phyloP scores from a whole-genome alignment of 208 protist species.

The Acanthamoeba culbertsoni region DNA sequence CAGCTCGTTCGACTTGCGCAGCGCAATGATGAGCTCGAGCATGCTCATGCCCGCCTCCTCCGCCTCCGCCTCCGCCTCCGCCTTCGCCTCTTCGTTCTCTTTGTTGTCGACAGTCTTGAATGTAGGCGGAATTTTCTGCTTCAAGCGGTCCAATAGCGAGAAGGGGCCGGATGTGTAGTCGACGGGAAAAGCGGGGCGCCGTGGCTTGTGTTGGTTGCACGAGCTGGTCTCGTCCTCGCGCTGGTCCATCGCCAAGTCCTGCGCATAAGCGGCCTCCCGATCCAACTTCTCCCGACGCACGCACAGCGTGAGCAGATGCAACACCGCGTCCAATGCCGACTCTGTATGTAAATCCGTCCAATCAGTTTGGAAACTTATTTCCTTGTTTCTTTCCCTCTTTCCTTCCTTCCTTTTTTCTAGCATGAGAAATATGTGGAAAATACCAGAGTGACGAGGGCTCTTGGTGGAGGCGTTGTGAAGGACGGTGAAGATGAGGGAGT shows the following conservation, averaged over 20 bases:
- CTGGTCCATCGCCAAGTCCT: background rate
- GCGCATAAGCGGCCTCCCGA: background rate
- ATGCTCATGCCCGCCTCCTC: background rate
- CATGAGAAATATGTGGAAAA: no score
- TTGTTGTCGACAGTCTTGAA: no score
- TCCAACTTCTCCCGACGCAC: background rate
- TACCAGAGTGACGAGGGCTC: background rate
- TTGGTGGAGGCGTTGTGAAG: background rate
- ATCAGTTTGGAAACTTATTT: no score
- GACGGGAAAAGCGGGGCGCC: background rate
- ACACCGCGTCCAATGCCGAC: background rate
- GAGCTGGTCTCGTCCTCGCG: background rate
- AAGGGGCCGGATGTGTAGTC: background rate
- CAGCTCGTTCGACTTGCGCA: constrained; percentile 1
- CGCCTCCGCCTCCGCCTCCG: background rate
- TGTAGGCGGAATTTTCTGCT: background rate
- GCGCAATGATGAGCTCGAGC: background rate
- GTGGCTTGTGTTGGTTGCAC: background rate
- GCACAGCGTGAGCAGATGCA: constrained; percentile 10
- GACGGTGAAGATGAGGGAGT: background rate
- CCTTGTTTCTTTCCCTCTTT: no score
- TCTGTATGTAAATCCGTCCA: background rate
- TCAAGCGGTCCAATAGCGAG: background rate
- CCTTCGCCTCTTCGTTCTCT: background rate
- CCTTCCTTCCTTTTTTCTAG: no score